Percentiles rank a stretch among this genome's conserved stretches.
Evolutionary conservation across 2,329 filamentous ascomycete species (phyloP).

Genomic region (Colletotrichum sublineola): DNA sequence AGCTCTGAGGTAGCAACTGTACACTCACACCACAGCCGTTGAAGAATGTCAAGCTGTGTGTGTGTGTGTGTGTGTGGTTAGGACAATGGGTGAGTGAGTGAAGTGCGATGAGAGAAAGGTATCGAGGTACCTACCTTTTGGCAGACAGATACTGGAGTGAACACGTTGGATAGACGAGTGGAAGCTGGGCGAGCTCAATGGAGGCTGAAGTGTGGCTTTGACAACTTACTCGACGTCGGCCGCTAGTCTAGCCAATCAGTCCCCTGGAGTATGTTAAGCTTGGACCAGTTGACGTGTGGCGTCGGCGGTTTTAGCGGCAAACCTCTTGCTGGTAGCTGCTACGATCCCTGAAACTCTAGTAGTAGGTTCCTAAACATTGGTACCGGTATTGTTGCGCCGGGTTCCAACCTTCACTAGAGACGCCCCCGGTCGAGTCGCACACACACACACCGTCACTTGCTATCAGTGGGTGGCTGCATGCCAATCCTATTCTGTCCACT

Average conservation of each 20-base stretch:
- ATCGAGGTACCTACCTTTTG: slow-evolving; percentile 29
- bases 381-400: slow-evolving; percentile 12
- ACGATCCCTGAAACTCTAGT: slow-evolving; percentile 41
- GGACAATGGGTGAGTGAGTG: slow-evolving; percentile 1
- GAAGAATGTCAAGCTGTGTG: slow-evolving; percentile 3
- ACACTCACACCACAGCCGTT: slow-evolving; percentile 31
- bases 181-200: slow-evolving; percentile 27
- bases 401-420: slow-evolving; percentile 20
- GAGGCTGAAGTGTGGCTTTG: slow-evolving; percentile 39
- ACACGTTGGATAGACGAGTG: slow-evolving; percentile 38
- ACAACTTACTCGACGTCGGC: slow-evolving; percentile 28
- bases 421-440: slow-evolving; percentile 35
- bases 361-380: slow-evolving; percentile 14
- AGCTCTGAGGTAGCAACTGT: slow-evolving; percentile 24
- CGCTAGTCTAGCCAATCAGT: slow-evolving; percentile 20
- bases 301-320: slow-evolving; percentile 32
- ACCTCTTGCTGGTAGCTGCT: slow-evolving; percentile 31
- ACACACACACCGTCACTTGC: slow-evolving; percentile 36
- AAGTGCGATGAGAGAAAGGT: slow-evolving; percentile 26
- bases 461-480: slow-evolving; percentile 35
- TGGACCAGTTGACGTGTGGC: slow-evolving; percentile 35
- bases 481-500: slow-evolving; percentile 30
- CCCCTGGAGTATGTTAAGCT: slow-evolving; percentile 3
- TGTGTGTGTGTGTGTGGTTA: background rate
- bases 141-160: slow-evolving; percentile 31